These are phyloP conservation scores for Nigrograna mackinnonii DNA, from an alignment of 2,329 filamentous ascomycete genomes.

Conservation along the genomic window DNA sequence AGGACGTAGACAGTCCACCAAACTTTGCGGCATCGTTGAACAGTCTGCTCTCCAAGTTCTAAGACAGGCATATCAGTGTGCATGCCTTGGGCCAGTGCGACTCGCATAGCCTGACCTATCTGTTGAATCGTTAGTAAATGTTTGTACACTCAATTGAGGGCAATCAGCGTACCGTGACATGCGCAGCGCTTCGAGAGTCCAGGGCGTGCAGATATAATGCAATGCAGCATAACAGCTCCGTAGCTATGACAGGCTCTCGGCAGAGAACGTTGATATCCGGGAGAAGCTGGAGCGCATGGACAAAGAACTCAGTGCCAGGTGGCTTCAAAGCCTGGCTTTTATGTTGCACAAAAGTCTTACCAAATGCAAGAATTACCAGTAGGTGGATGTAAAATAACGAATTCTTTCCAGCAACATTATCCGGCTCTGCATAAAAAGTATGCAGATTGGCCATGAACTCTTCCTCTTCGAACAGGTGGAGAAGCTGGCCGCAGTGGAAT, in stretches of 20 bases:
- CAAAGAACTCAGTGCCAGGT: conserved; percentile 61
- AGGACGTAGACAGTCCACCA: conserved; percentile 61
- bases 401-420: conserved; percentile 23
- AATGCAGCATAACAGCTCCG: conserved; percentile 56
- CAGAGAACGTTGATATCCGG: conserved; percentile 48
- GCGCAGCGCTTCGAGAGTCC: conserved; percentile 51
- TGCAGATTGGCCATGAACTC: conserved; percentile 52
- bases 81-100: conserved; percentile 55
- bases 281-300: conserved; percentile 64
- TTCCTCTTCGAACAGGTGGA: conserved; percentile 59
- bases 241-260: conserved; percentile 49
- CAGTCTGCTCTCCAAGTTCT: conserved; percentile 44
- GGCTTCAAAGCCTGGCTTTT: conserved; percentile 37
- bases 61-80: conserved; percentile 55
- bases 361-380: conserved; percentile 58
- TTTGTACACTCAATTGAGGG: neutral
- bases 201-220: conserved; percentile 58
- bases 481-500: conserved; percentile 59
- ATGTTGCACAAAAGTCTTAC: conserved; percentile 56
- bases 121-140: conserved; percentile 16
- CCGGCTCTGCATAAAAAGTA: conserved; percentile 44
- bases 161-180: conserved; percentile 47
- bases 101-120: conserved; percentile 57
- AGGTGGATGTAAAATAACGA: conserved; percentile 59
- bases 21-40: conserved; percentile 53